These are phyloP conservation scores for Alternaria conjuncta DNA, from an alignment of 2,329 filamentous ascomycete species.

Conservation along the genomic window DNA sequence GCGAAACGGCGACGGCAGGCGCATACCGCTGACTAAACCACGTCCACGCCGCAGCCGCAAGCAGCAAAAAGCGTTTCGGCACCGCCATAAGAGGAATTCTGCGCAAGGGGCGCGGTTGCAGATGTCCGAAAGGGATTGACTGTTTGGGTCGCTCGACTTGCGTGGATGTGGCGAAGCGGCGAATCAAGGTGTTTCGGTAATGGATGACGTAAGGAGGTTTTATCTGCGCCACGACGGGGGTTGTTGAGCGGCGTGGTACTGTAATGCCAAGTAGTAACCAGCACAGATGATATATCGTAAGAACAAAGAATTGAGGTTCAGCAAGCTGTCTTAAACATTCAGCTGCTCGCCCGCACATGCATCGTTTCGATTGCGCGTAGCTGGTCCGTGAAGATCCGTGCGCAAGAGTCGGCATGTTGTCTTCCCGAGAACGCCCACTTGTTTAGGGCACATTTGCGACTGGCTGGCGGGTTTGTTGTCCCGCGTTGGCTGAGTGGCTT, in stretches of 20 bases:
- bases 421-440: not conserved
- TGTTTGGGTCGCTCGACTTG: not conserved
- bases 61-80: slow-evolving; percentile 33
- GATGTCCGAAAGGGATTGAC: not conserved
- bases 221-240: not conserved
- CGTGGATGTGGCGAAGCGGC: not conserved
- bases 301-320: not conserved
- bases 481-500: not conserved
- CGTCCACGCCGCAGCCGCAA: slow-evolving; percentile 31
- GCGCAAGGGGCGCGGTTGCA: not conserved
- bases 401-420: not conserved
- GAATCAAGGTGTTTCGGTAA: not conserved
- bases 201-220: not conserved
- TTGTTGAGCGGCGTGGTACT: not conserved
- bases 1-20: slow-evolving; percentile 38
- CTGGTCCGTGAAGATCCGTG: not conserved
- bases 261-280: not conserved
- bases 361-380: slow-evolving; percentile 14
- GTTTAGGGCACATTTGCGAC: not conserved
- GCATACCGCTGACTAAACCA: slow-evolving; percentile 44
- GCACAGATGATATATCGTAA: not conserved
- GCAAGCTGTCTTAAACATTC: not conserved
- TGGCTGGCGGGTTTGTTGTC: slow-evolving; percentile 1
- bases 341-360: slow-evolving; percentile 10
- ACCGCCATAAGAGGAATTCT: slow-evolving; percentile 30